Evolutionary conservation across 2,329 filamentous ascomycete species (phyloP).

Genomic region (Orbilia javanica): DNA sequence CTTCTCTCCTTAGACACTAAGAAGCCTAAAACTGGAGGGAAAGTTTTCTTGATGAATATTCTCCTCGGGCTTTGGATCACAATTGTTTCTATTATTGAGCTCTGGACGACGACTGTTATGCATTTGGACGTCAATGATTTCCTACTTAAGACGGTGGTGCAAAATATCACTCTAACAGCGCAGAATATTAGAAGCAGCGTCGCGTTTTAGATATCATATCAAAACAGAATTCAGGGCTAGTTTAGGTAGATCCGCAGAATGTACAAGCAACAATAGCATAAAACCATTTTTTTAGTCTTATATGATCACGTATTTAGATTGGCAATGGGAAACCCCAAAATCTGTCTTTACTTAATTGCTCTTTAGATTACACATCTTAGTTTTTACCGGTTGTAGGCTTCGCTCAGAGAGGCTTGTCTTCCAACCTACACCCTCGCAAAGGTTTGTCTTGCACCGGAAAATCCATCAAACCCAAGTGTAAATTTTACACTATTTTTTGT

Average conservation of each 20-base stretch:
- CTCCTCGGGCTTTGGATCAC: slow-evolving; percentile 40
- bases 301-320: background rate
- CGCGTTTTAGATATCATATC: background rate
- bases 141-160: slow-evolving; percentile 15
- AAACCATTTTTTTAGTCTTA: no score
- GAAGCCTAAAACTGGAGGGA: slow-evolving; percentile 39
- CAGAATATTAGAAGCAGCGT: slow-evolving; percentile 24
- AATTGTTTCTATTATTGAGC: slow-evolving; percentile 31
- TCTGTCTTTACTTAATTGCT: no score
- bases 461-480: no score
- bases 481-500: no score
- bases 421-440: no score
- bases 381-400: no score
- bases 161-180: slow-evolving; percentile 21
- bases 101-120: slow-evolving; percentile 30
- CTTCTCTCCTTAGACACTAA: slow-evolving; percentile 30
- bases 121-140: slow-evolving; percentile 27
- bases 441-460: no score
- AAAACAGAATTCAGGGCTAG: background rate
- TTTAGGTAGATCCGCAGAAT: slow-evolving; percentile 1
- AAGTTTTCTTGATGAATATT: slow-evolving; percentile 49
- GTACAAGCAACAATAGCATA: no score
- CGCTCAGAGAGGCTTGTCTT: no score
- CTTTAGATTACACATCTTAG: no score
- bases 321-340: background rate